Evolutionary conservation across 2,329 filamentous ascomycete species (phyloP).

Genomic region (Pseudogymnoascus sp.): DNA sequence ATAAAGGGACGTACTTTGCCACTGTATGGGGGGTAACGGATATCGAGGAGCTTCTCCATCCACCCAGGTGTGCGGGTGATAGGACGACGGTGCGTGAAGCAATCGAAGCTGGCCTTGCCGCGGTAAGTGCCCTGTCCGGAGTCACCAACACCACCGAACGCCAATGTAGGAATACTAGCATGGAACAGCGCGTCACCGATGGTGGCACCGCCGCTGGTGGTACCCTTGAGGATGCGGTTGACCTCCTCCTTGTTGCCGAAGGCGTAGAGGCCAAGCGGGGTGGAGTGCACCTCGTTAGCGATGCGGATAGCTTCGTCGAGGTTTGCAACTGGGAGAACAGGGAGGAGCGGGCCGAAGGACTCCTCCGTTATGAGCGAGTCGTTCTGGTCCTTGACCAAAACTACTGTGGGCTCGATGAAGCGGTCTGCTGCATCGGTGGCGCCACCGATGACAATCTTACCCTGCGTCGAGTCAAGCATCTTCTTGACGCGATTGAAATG

Average conservation of each 20-base stretch:
- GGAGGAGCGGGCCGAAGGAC: constrained; percentile 87
- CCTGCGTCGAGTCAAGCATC: constrained; percentile 77
- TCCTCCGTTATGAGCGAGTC: constrained; percentile 77
- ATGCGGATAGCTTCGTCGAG: constrained; percentile 80
- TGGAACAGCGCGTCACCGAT: constrained; percentile 64
- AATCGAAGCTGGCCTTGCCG: constrained; percentile 64
- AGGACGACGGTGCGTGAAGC: constrained; percentile 51
- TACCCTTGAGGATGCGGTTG: constrained; percentile 50
- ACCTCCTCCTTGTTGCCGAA: constrained; percentile 79
- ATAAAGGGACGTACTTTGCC: constrained; percentile 17
- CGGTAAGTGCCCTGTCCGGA: constrained; percentile 71
- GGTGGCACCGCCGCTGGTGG: constrained; percentile 60
- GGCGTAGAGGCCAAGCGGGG: constrained; percentile 73
- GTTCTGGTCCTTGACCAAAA: constrained; percentile 66
- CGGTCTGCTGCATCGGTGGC: constrained; percentile 69
- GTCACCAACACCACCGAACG: constrained; percentile 77
- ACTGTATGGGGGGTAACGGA: constrained; percentile 60
- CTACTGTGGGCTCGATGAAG: constrained; percentile 87
- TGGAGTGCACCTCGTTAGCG: constrained; percentile 72
- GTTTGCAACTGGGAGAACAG: constrained; percentile 66
- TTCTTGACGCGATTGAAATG: constrained; percentile 79
- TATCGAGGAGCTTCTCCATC: constrained; percentile 57
- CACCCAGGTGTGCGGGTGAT: constrained; percentile 56
- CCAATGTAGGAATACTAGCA: constrained; percentile 58
- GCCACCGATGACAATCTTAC: constrained; percentile 82